Base-by-base conservation (phyloP, 2,329 filamentous ascomycete genomes). In the Claviceps spartinae region DNA sequence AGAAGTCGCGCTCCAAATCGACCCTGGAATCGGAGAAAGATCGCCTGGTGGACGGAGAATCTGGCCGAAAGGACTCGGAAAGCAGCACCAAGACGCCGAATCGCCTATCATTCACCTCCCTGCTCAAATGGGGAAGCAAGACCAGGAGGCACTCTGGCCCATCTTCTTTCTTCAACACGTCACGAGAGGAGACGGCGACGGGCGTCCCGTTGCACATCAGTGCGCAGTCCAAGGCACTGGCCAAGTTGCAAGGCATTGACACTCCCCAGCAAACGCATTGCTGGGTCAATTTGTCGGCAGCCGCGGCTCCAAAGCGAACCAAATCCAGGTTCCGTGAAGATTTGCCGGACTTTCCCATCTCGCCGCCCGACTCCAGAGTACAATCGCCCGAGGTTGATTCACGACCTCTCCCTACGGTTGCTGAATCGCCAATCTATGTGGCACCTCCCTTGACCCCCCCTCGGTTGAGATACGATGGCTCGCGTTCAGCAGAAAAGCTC, bases 311-410 rank as follows among this genome's bases (percentile, higher is more conserved):
- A 5, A 85, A 86, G 61, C 81, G 90, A 52, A 93, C 88, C 4
- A 83, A 87, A 67, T 96, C 90, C 40, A 90, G 88, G 52, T 97
- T 97, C 70, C 80, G 86, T 48, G 91, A 97, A 69, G 89, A 96
- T 62, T 75, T 96, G 13, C 90, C 89, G 4, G 91, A 96, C 62
- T 77, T 88, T 49, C 86, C 88, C 2, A 67, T 90, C 13, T 93
- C 89, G n/a, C 88, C 88, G 9, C 87, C 89, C 8, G 85, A 88
- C 56, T 94, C 89, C 1, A 78, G 86, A 26, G 72, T 90, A 26
- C 85, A 88, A 56, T 90, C 88, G 0, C 87, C 87, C 1, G 86
- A 89, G 59, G 77, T 74, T 11, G 78, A 81, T 43, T 62, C 61
- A 11, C 30, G 4, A 34, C 60, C 68, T 48, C 57, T 75, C 36